Base-by-base conservation (phyloP, 2,329 filamentous ascomycete genomes). In the Alternaria tenuissima region DNA sequence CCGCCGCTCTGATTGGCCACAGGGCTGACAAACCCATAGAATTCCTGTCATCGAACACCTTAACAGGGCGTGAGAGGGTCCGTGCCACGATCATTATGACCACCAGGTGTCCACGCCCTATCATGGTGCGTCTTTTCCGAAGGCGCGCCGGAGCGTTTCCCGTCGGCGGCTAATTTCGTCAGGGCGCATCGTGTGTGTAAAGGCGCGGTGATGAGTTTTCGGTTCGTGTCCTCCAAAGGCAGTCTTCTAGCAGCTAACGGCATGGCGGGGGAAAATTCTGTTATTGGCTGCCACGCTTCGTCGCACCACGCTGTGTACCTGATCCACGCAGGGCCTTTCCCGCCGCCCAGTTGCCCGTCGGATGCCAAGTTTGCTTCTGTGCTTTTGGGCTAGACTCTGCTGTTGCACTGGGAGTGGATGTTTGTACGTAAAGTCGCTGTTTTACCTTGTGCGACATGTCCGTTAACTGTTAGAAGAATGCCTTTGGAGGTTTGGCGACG, bases 381-480 rank as follows among this genome's bases (percentile, higher is more conserved):
- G 8, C 28, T 56, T 32, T 39, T 60, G 42, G 53, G 60, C 64
- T 62, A 64, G 64, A 66, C 43, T 39, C 48, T 61, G 57, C 41
- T 58, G 30, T 64, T 46, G 53, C 63, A 58, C 59, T 52, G 12
- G 32, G 47, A 59, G 66, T 65, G 66, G 64, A 68, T 68, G 66
- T 52, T 68, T 66, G 66, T 68, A 68, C 66, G 66, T 68, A 68
- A 68, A 62, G 46, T 39, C 30, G 22, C 39, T 18, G 24, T 43
- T 41, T 42, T 16, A 26, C 38, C 32, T 55, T 59, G 55, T 36
- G 24, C 55, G 16, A 36, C 32, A 52, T 57, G 63, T 59, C 64
- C 61, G 46, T 66, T 65, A 68, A 68, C 36, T 68, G 66, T 57
- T 66, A 60, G 62, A 63, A 26, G 51, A 56, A 57, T 63, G 57